Base-by-base conservation (phyloP, 768 basidiomycete genomes). In the Auricularia sp. region DNA sequence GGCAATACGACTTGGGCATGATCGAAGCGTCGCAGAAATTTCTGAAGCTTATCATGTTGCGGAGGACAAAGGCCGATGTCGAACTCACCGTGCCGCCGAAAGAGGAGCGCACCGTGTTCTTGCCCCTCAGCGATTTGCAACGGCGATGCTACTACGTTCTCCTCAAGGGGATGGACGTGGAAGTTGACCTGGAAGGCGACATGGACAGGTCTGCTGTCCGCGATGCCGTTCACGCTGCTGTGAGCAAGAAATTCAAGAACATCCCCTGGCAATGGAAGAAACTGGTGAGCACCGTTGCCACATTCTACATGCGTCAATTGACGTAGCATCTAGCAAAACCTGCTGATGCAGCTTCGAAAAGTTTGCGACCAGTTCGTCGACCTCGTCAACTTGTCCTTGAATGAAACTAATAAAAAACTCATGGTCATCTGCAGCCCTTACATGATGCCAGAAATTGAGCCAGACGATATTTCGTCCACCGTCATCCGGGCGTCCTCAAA, bases 321-420 rank as follows among this genome's bases (percentile, higher is more conserved):
- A 18, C 23, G 4, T 59, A 18, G 6, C 23, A 29, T 14, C 14
- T 7, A 36, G 54, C 33, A 54, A 54, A 87, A 87, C 71, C 76
- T 89, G n/a, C 71, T 90, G 59, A 81, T 89, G 77, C 87, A 89
- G 72, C 75, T 90, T 11, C 79, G 87, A 56, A 82, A 83, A 76
- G 81, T 87, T 60, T 89, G 87, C 72, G 86, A 87, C 69, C 87
- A 89, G 82, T 77, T 74, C 33, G 65, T 61, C 29, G 34, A 36
- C 34, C 12, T 6, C 33, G 7, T 42, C 8, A 7, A 7, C 8
- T 42, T 8, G 7, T 14, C 21, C 21, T 42, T 11, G 36, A 56
- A 62, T 35, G 33, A 61, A 29, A 29, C 29, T 29, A 29, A 29
- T 29, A 29, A 16, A 33, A 3, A 65, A 56, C 54, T 71, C 51